phyloP scores from a whole-genome alignment of 2,329 filamentous ascomycete genomes.

The Biscogniauxia mediterranea region DNA sequence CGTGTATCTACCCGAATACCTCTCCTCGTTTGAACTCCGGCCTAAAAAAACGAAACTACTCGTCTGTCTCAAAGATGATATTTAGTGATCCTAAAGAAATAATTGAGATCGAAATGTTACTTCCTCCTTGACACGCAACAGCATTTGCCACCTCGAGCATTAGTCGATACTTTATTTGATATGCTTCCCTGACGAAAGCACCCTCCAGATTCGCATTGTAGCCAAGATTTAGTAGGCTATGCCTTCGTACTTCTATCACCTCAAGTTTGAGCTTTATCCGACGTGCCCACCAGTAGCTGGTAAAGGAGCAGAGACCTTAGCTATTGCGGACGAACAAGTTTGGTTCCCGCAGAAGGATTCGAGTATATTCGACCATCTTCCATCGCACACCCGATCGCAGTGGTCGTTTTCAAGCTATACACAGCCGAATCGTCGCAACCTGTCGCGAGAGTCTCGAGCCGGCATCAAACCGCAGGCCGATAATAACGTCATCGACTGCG shows the following conservation, averaged over 20 bases:
- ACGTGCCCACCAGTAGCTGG: conserved; percentile 37
- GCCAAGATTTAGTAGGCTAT: conserved; percentile 39
- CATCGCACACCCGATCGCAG: conserved; percentile 42
- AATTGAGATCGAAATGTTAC: conserved; percentile 19
- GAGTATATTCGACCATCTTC: conserved; percentile 56
- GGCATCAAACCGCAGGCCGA: conserved; percentile 16
- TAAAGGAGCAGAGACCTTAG: conserved; percentile 9
- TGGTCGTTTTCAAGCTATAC: conserved; percentile 5
- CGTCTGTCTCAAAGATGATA: conserved; percentile 15
- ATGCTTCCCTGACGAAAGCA: conserved; percentile 1
- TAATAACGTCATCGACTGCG: conserved; percentile 49
- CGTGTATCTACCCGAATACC: neutral
- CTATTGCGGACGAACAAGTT: conserved; percentile 28
- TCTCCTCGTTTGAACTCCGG: neutral
- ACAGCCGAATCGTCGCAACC: conserved; percentile 9
- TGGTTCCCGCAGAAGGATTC: conserved; percentile 51
- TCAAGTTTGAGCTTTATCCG: conserved; percentile 65
- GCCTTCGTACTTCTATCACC: conserved; percentile 63
- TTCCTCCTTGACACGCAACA: conserved; percentile 18
- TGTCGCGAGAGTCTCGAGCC: conserved; percentile 13
- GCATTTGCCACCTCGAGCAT: neutral
- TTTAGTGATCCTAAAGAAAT: conserved; percentile 4
- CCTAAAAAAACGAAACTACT: neutral
- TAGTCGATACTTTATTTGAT: neutral
- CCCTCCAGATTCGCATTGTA: neutral